A percentile compares a stretch with the other conserved stretches of the same genome.
Evolutionary conservation across 2,329 filamentous ascomycete species (phyloP).

Genomic region (Meredithiella fracta): DNA sequence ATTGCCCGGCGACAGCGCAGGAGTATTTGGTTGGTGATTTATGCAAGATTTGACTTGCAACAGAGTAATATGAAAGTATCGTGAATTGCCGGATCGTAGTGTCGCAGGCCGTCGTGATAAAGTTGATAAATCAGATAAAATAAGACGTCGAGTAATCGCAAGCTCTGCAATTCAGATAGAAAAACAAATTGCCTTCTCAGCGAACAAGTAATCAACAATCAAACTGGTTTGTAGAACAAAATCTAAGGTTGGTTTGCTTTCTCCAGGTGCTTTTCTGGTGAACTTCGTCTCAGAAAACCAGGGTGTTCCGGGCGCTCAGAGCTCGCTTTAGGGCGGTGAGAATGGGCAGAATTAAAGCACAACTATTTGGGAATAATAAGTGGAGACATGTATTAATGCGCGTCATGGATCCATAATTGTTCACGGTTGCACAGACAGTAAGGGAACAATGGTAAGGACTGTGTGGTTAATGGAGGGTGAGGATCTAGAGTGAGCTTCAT

Average conservation of each 20-base stretch:
- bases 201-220: too few relatives aligned
- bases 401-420: slow-evolving; percentile 8
- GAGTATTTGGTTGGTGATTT: neutral
- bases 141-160: too few relatives aligned
- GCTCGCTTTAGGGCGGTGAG: slow-evolving; percentile 8
- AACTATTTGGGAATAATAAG: slow-evolving; percentile 4
- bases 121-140: neutral
- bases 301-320: neutral
- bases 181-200: neutral
- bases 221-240: too few relatives aligned
- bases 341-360: slow-evolving; percentile 6
- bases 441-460: neutral
- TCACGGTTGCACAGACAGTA: neutral
- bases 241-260: neutral
- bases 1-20: neutral
- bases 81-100: too few relatives aligned
- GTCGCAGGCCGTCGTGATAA: too few relatives aligned
- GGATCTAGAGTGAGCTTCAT: neutral
- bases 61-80: too few relatives aligned
- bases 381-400: slow-evolving; percentile 6
- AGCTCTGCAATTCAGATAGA: too few relatives aligned
- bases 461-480: slow-evolving; percentile 6
- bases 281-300: neutral
- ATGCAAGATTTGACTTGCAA: too few relatives aligned
- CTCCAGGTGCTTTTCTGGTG: neutral